Evolutionary conservation across 768 basidiomycete species (phyloP).

Genomic region (Lentinula sp.): DNA sequence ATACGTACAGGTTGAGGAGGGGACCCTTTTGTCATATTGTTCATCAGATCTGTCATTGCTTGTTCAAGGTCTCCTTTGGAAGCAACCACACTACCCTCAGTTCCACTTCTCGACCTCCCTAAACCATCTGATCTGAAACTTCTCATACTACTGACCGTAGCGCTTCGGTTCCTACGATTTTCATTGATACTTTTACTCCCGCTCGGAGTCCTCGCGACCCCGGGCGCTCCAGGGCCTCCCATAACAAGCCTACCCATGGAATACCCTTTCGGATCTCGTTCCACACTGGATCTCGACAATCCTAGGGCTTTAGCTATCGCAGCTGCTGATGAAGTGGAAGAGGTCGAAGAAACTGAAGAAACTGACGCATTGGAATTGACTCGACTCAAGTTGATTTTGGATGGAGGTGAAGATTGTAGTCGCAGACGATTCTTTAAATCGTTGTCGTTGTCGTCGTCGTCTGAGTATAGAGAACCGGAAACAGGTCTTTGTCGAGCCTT

Average conservation of each 20-base stretch:
- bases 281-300: conserved; percentile 28
- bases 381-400: not conserved
- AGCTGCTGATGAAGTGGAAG: conserved; percentile 18
- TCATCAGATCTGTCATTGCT: conserved; percentile 47
- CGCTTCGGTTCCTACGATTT: not conserved
- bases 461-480: conserved; percentile 1
- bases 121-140: not conserved
- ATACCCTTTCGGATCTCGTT: conserved; percentile 25
- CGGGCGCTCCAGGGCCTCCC: conserved; percentile 30
- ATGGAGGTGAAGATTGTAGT: not conserved
- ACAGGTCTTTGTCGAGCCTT: not conserved
- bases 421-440: conserved; percentile 21
- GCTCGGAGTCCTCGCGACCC: conserved; percentile 21
- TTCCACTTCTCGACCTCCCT: conserved; percentile 16
- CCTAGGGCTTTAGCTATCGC: conserved; percentile 39
- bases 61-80: conserved; percentile 30
- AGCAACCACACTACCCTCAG: conserved; percentile 13
- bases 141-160: not conserved
- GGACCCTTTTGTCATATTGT: conserved; percentile 19
- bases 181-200: not conserved
- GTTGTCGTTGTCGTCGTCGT: conserved; percentile 17
- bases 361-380: not conserved
- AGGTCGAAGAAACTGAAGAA: conserved; percentile 13
- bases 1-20: not conserved
- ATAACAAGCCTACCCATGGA: conserved; percentile 16